phyloP scores from a whole-genome alignment of 2,329 filamentous ascomycete species.

The Cephalotrichum gorgonifer region DNA sequence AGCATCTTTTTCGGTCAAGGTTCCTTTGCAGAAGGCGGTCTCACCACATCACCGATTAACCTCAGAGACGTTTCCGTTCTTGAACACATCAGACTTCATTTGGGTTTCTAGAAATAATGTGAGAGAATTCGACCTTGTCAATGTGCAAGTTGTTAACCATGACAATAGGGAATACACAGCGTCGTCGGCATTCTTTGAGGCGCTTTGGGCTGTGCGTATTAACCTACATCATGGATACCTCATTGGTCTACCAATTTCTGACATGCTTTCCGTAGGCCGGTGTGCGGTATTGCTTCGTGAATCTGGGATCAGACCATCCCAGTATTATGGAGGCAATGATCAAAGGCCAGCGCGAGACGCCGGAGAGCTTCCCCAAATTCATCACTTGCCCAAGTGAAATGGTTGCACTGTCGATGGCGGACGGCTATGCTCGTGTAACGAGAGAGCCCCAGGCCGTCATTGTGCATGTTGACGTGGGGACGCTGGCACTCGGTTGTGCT shows the following conservation, averaged over 20 bases:
- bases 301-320: slow-evolving; percentile 61
- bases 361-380: slow-evolving; percentile 56
- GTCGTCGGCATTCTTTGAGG: slow-evolving; percentile 75
- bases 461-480: slow-evolving; percentile 76
- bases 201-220: slow-evolving; percentile 49
- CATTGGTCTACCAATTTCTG: background rate
- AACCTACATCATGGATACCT: no score
- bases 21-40: no score
- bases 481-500: slow-evolving; percentile 65
- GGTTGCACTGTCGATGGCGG: slow-evolving; percentile 77
- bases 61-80: no score
- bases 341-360: slow-evolving; percentile 59
- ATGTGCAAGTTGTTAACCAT: no score
- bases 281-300: slow-evolving; percentile 51
- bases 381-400: slow-evolving; percentile 81
- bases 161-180: slow-evolving; percentile 46
- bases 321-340: slow-evolving; percentile 74
- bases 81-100: no score
- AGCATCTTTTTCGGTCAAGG: no score
- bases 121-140: no score
- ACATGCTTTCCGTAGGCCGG: slow-evolving; percentile 25
- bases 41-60: no score
- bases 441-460: slow-evolving; percentile 67
- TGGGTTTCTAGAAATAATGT: no score
- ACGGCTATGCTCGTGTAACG: slow-evolving; percentile 66